Conservation (phyloP, 2,329 filamentous ascomycete species). For the Teratosphaeria destructans region DNA sequence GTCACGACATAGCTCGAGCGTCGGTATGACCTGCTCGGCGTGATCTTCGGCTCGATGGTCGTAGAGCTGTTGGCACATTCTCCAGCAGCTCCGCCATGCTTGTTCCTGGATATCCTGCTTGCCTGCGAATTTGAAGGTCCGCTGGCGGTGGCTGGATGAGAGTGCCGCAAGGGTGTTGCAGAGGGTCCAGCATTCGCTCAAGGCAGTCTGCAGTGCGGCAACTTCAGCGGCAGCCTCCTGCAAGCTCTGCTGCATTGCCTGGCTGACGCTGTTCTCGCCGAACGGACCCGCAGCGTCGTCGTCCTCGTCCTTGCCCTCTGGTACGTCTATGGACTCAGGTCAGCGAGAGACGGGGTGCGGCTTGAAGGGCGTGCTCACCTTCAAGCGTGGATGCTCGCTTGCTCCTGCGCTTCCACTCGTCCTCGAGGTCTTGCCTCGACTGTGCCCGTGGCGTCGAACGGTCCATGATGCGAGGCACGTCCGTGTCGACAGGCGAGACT, state of each 20-base stretch:
- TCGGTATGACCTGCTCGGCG: conserved; percentile 58
- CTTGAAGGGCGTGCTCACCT: conserved; percentile 40
- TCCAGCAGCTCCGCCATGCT: conserved; percentile 92
- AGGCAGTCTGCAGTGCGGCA: conserved; percentile 58
- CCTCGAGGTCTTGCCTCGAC: conserved; percentile 64
- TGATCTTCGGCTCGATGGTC: conserved; percentile 64
- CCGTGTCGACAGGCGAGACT: conserved; percentile 63
- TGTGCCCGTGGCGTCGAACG: conserved; percentile 74
- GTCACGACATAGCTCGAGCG: conserved; percentile 77
- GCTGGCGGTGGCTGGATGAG: conserved; percentile 71
- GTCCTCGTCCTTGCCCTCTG: conserved; percentile 27
- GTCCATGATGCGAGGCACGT: conserved; percentile 52
- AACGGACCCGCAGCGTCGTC: conserved; percentile 22
- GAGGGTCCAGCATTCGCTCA: conserved; percentile 85
- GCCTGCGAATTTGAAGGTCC: conserved; percentile 65
- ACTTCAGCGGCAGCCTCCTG: conserved; percentile 52
- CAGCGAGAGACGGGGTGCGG: conserved; percentile 4
- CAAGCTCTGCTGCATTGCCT: conserved; percentile 40
- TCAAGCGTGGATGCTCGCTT: conserved; percentile 65
- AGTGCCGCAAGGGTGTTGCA: conserved; percentile 83
- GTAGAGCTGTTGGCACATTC: conserved; percentile 80
- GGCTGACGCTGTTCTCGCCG: conserved; percentile 30
- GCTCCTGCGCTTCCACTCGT: conserved; percentile 44
- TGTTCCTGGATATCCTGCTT: conserved; percentile 71
- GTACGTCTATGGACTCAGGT: conserved; percentile 31